Base-by-base conservation (phyloP, 345 rosid genomes). In the Corymbia maculata region DNA sequence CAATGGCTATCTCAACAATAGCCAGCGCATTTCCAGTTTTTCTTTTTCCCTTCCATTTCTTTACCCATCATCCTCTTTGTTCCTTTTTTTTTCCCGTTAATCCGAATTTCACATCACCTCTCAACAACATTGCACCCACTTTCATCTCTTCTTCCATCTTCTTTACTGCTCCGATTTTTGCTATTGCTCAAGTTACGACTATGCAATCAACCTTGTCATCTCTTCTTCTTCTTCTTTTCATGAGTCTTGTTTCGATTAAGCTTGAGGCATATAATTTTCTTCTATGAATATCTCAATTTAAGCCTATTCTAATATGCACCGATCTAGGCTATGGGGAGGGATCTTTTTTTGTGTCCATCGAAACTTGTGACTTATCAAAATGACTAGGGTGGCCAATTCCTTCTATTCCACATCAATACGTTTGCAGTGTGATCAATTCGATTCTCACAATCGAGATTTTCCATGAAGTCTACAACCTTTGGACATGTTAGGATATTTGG, bases 111-210 rank as follows among this genome's bases (percentile, higher is more conserved):
- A 22, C 45, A n/a, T 64, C 75, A n/a, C 42, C 42, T 64, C 75
- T 64, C 75, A 32, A 70, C 21, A 70, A 32, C 80, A 70, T 0
- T 22, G 0, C 0, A 0, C 42, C 24, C 4, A 70, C 13, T 70
- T 70, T 32, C 2, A 2, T 36, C 22, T 68, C 44, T 30, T 68
- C 44, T 68, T 14, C 9, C 80, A 32, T 36, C 47, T 70, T 70
- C 24, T 70, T 1, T 17, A 6, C 0, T 9, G 26, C 26, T 36
- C 13, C 1, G 14, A 17, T 36, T 70, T 70, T 19, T 36, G 7
- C 3, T 6, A 19, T 1, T 36, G 4, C 44, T 70, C 26, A 36
- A 36, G 21, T 16, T 1, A 70, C 0, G 0, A 4, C 22, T 17
- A 19, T 5, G 2, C 26, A 36, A 36, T 70, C 26, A 70, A 70